Evolutionary conservation across 805 yeast species (phyloP).

Genomic region (Tetrapisispora nanseiensis): DNA sequence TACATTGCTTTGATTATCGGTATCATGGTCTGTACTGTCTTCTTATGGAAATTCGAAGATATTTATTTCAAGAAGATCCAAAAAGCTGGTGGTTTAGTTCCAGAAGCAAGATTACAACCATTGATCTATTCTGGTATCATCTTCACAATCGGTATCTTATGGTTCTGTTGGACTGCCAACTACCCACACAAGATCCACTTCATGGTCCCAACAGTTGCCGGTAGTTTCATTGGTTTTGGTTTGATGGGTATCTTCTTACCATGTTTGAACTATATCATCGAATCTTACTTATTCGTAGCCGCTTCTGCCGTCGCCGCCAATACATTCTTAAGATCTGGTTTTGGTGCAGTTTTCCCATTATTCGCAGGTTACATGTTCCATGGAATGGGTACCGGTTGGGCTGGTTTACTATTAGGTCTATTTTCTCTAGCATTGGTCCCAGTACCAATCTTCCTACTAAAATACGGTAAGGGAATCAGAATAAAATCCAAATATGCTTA

Average conservation of each 20-base stretch:
- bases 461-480: slow-evolving; percentile 49
- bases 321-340: slow-evolving; percentile 55
- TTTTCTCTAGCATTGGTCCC: slow-evolving; percentile 49
- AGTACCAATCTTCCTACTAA: slow-evolving; percentile 57
- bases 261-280: slow-evolving; percentile 62
- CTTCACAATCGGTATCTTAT: slow-evolving; percentile 71
- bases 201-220: slow-evolving; percentile 69
- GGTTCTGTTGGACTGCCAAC: slow-evolving; percentile 85
- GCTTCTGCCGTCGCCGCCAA: slow-evolving; percentile 75
- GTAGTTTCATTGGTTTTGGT: slow-evolving; percentile 58
- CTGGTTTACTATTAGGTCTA: slow-evolving; percentile 61
- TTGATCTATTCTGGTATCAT: slow-evolving; percentile 62
- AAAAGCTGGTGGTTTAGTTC: slow-evolving; percentile 50
- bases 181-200: slow-evolving; percentile 64
- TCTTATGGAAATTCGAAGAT: slow-evolving; percentile 44
- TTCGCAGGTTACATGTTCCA: slow-evolving; percentile 65
- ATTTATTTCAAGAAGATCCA: slow-evolving; percentile 39
- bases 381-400: slow-evolving; percentile 66
- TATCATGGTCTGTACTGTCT: slow-evolving; percentile 45
- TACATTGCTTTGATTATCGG: slow-evolving; percentile 71
- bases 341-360: slow-evolving; percentile 64
- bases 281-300: slow-evolving; percentile 57
- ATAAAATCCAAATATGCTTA: slow-evolving; percentile 48
- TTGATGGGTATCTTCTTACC: slow-evolving; percentile 59
- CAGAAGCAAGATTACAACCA: slow-evolving; percentile 73